Evolutionary conservation across 192 early-diverging fungal species (phyloP), one percentile per base, ranked within the genome.

Genomic region (Coemansia sp.): DNA sequence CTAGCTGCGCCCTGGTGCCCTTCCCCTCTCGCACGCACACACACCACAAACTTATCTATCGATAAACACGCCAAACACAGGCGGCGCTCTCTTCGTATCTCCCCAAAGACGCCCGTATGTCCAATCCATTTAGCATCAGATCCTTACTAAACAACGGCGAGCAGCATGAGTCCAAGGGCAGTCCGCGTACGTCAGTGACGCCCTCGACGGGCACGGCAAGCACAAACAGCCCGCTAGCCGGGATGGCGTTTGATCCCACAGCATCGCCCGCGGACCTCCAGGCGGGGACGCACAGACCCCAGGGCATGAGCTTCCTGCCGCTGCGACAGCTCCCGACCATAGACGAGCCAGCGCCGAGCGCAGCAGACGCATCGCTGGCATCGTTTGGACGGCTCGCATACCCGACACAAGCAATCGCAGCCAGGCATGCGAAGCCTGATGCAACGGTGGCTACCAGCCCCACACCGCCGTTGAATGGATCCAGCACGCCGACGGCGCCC

Each of bases 61-160:
- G 30, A 30, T 30, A 30, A 30, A 30, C 30, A 30, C 30, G 30
- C 30, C 30, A 30, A 30, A 30, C 30, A 30, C 30, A 49, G 20
- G 48, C 48, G 48, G 7, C 12, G 7, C 20, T 49, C 16, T 49
- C 48, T 26, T 21, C 51, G 6, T 12, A 41, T 14, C 2, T 12
- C 39, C 7, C 39, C 12, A 41, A 41, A 41, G 39, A 41, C 39
- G 39, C 39, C 7, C 57, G 2, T 26, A 59, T 59, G 57, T 36
- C 57, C 33, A 59, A 59, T 59, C 57, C 57, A 20, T 59, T 59
- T 21, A 59, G 57, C 57, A 38, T 59, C 57, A 59, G 57, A 34
- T 59, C 57, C 57, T 35, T 59, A 34, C 57, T 59, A 16, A 59
- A 59, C 67, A 62, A 44, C 67, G 59, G 44, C 39, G 56, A 44